Base-by-base conservation (phyloP, 2,329 filamentous ascomycete genomes). In the Pseudocercospora fijiensis region DNA sequence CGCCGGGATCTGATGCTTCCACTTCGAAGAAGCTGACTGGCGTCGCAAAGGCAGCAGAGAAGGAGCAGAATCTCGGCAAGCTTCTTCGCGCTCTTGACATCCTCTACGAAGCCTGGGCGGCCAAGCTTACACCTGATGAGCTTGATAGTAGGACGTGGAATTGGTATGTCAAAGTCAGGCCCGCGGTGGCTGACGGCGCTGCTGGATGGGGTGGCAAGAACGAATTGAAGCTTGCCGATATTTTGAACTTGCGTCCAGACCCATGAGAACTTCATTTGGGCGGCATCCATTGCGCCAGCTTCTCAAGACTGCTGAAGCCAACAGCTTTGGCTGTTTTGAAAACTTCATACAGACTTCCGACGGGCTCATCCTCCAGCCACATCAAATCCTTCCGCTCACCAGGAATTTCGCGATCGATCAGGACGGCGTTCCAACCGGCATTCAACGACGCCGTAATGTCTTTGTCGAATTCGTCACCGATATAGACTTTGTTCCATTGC, bases 181-280 rank as follows among this genome's bases (percentile, higher is more conserved):
- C 92, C 0, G 88, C 91, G 20, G 89, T 96, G 2, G 87, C 90
- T 63, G 78, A 82, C 62, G 92, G 92, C 0, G 85, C 86, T 55
- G 85, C 86, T 20, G 92, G 92, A 1, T 96, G 92, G 92, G 92
- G 92, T 27, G 90, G 89, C 11, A 95, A 94, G 76, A 91, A 90
- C 1, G 79, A 81, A 60, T 80, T 96, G 27, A 86, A 82, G 69
- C 75, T 96, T 37, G 79, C 79, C 13, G 86, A 86, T 68, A 90
- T 96, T 45, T 74, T 93, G 67, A 82, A 82, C 8, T 71, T 91
- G 66, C 81, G 84, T 62, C 58, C 80, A 20, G 51, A 55, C 3
- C 10, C 26, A 13, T 37, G 8, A 47, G 45, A 10, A 20, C 26
- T 33, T n/a, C 27, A 24, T 13, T 11, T n/a, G 18, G 65, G 43